Percentiles rank a stretch among this genome's conserved stretches.
Conservation (phyloP, 345 rosid genomes). For the Citrus glauca region DNA sequence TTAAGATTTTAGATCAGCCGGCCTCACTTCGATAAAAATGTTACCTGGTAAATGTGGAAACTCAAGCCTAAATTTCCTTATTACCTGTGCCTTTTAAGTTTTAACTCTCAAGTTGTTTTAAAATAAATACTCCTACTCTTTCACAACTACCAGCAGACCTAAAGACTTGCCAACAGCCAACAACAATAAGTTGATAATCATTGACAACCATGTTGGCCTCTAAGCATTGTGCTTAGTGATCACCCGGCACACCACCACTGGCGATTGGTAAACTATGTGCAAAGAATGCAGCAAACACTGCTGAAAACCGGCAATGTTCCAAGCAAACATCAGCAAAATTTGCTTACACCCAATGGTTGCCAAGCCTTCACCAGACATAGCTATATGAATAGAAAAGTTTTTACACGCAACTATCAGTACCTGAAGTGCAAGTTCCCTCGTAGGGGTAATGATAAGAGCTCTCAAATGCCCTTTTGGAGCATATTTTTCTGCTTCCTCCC, state of each 20-base stretch:
- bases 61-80: background rate
- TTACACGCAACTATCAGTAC: constrained; percentile 26
- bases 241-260: background rate
- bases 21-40: background rate
- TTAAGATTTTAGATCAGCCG: background rate
- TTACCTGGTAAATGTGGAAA: background rate
- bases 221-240: background rate
- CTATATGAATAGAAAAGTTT: background rate
- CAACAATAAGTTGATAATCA: background rate
- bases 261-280: background rate
- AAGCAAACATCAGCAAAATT: background rate
- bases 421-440: constrained; percentile 95
- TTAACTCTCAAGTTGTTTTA: background rate
- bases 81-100: background rate
- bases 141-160: background rate
- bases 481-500: constrained; percentile 57
- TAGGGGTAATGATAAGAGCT: constrained; percentile 91
- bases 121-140: background rate
- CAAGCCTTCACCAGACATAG: background rate
- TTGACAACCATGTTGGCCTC: background rate
- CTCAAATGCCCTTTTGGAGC: constrained; percentile 71
- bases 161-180: background rate
- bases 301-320: background rate
- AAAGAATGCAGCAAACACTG: background rate
- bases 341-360: background rate